A percentile compares a stretch with the other conserved stretches of the same genome.
These are phyloP conservation scores for Paxillus rubicundulus DNA, from an alignment of 768 basidiomycete species.

Conservation along the genomic window DNA sequence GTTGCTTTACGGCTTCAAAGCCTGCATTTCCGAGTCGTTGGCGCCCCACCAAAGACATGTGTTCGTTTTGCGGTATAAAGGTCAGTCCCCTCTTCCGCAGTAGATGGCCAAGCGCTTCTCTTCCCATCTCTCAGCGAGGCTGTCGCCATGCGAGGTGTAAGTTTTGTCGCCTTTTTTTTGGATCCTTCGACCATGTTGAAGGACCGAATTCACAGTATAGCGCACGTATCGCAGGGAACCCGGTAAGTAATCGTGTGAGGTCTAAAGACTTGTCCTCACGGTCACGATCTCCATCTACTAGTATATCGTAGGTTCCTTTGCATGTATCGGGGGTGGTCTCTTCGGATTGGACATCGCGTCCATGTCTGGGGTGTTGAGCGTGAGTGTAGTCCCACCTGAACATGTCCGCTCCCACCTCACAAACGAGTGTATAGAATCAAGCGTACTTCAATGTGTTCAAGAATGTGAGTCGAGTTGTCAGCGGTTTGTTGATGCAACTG, in stretches of 20 bases:
- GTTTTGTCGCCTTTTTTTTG: not conserved
- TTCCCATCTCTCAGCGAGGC: not conserved
- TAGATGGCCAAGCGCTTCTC: not conserved
- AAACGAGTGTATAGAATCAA: slow-evolving; percentile 17
- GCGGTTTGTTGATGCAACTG: not conserved
- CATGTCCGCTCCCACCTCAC: not conserved
- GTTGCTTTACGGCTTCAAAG: not conserved
- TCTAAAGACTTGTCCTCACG: slow-evolving; percentile 3
- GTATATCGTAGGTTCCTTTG: slow-evolving; percentile 79
- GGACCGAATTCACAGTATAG: slow-evolving; percentile 40
- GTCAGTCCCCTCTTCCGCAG: not conserved
- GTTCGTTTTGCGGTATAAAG: slow-evolving; percentile 13
- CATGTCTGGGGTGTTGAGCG: slow-evolving; percentile 73
- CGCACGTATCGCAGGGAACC: slow-evolving; percentile 55
- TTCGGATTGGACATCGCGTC: slow-evolving; percentile 83
- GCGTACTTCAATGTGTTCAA: slow-evolving; percentile 28
- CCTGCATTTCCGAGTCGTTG: not conserved
- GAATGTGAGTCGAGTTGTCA: slow-evolving; percentile 11
- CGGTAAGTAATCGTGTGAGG: slow-evolving; percentile 34
- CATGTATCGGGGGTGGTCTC: slow-evolving; percentile 77
- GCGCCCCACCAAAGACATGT: not conserved
- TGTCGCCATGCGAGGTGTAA: slow-evolving; percentile 26
- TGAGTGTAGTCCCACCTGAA: slow-evolving; percentile 22
- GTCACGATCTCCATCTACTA: slow-evolving; percentile 22
- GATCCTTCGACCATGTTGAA: not conserved